Evolutionary conservation across 176 grass and related monocot genomes (phyloP), one percentile per base, ranked within the genome.

Genomic region (Triticum aestivum): DNA sequence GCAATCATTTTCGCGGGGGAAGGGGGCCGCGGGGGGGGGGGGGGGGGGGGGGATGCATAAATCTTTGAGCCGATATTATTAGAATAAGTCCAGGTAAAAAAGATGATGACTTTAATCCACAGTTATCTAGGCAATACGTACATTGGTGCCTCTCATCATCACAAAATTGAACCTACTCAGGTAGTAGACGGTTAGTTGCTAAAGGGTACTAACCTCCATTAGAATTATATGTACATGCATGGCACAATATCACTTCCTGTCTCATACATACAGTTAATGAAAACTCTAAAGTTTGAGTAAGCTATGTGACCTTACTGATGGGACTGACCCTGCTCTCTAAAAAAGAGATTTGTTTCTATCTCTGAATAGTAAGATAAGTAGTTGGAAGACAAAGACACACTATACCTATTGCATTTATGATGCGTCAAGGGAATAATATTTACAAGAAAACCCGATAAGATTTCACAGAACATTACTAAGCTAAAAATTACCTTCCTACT

Each of bases 401-500:
- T 88, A 82, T 82, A 85, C 78, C 88, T 91, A 85, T 91, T 91
- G 54, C 64, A 82, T 72, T 78, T 69, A 8, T 86, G 65, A 86
- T 86, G 65, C 51, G 14, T 59, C 3, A 15, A 61, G 35, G 30
- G 44, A 70, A 32, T 37, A 34, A 61, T 14, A 88, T 91, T 82
- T 86, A 88, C 90, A 90, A 82, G 81, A 92, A 84, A 92, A 82
- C 24, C 32, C 4, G 4, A 78, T 88, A 71, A 79, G 70, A 65
- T 77, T 87, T 88, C 74, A 69, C 79, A 91, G 89, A 93, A 93
- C 81, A 88, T 83, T 84, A 65, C 89, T 89, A 89, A 69, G 15
- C 89, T 86, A 80, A 71, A 77, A 70, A 67, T 86, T 85, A 69
- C 26, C 77, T 89, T 93, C 72, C 85, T 89, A 24, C 23, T 24